Evolutionary conservation across 768 basidiomycete species (phyloP), one percentile per base, ranked within the genome.

Genomic region (Russula ochroleuca): DNA sequence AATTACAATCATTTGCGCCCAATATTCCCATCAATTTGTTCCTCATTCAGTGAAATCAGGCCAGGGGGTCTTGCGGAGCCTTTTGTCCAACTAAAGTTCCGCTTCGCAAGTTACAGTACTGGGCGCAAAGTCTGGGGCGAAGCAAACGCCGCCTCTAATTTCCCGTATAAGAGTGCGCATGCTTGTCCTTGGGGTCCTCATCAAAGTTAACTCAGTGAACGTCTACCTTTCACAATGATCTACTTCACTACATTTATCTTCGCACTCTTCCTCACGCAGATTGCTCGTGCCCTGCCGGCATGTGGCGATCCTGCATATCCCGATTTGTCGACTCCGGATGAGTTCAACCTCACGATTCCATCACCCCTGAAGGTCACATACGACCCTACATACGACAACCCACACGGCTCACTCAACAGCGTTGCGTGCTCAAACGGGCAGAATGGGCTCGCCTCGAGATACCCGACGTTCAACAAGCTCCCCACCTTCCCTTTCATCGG

Each of bases 401-500:
- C 60, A 2, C 48, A 53, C 10, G 69, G 69, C 28, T 80, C 80
- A 8, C 75, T 86, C 23, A 61, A 70, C 67, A 72, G 68, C 5
- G 78, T 82, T 50, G 75, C 78, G 49, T 85, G 84, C 74, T 82
- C 81, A 1, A 74, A 81, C 67, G 85, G 85, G 10, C 62, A 72
- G 25, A 74, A 84, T 59, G 85, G 85, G 13, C 74, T 87, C 31
- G 47, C 77, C 14, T 75, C 78, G 3, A 72, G 69, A 35, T 86
- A 75, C 73, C 77, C 73, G 7, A 84, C 78, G 47, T 82, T 86
- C 59, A 77, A 75, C 15, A 72, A 75, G 40, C 71, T 88, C 33
- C 84, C 85, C 5, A 74, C 73, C 52, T 88, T 85, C 76, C 85
- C 86, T 1, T 70, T 75, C 70, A 84, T 88, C 69, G 85, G 84